A percentile compares a stretch with the other conserved stretches of the same genome.
Evolutionary conservation across 2,329 filamentous ascomycete genomes (phyloP).

Genomic region (Fusarium fracticaudum): DNA sequence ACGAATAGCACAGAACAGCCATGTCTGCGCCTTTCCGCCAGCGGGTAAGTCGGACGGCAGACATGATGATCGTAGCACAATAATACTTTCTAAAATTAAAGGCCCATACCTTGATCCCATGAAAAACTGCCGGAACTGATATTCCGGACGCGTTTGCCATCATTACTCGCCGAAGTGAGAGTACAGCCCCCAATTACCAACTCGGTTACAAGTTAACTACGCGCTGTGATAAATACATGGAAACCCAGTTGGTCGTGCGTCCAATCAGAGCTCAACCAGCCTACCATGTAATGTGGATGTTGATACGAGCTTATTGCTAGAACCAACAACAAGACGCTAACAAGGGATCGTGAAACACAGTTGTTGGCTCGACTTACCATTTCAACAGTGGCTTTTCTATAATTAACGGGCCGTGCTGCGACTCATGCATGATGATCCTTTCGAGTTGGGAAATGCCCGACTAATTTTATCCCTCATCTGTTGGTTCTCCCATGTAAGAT

Average conservation of each 20-base stretch:
- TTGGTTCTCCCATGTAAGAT: neutral
- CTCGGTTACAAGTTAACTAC: too few species aligned
- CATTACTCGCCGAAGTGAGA: neutral
- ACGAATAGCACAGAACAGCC: too few species aligned
- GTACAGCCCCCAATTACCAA: neutral
- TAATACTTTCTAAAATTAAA: accelerated
- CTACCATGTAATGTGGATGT: neutral
- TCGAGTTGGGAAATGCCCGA: neutral
- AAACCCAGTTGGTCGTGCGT: accelerated
- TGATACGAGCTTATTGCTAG: neutral
- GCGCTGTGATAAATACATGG: neutral
- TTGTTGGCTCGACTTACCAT: neutral
- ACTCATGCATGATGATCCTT: neutral
- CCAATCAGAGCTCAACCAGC: neutral
- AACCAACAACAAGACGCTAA: neutral
- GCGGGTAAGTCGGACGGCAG: neutral
- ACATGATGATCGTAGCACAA: neutral
- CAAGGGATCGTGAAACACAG: neutral
- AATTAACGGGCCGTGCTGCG: neutral
- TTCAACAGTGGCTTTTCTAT: neutral
- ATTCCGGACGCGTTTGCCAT: accelerated
- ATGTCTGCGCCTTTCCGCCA: neutral
- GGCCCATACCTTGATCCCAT: neutral
- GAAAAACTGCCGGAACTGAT: neutral
- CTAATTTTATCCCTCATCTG: neutral